phyloP scores from a whole-genome alignment of 495 filamentous ascomycete genomes.

The Aspergillus bridgeri region DNA sequence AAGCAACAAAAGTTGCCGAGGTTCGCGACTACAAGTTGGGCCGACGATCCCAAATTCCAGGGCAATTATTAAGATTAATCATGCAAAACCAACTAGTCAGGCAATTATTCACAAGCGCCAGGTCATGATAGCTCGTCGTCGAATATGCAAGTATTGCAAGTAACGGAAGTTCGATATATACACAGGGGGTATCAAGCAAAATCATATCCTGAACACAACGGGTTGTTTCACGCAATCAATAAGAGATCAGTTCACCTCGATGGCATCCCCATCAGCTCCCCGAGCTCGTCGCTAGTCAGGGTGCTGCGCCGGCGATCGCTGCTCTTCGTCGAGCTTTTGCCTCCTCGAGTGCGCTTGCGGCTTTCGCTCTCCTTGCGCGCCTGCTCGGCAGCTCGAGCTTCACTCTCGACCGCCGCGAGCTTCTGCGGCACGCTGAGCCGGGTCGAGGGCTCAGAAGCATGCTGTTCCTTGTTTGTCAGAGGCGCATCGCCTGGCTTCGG shows the following conservation, averaged over 20 bases:
- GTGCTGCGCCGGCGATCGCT: conserved; percentile 62
- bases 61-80: conserved; percentile 9
- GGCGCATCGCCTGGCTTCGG: conserved; percentile 1
- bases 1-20: conserved; percentile 14
- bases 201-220: conserved; percentile 6
- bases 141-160: background rate
- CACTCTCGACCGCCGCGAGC: conserved; percentile 43
- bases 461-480: conserved; percentile 11
- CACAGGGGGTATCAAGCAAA: conserved; percentile 15
- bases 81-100: conserved; percentile 13
- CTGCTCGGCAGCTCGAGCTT: conserved; percentile 40
- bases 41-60: background rate
- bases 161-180: conserved; percentile 7
- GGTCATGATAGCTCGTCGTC: conserved; percentile 11
- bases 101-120: conserved; percentile 23
- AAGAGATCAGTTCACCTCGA: conserved; percentile 13
- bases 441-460: conserved; percentile 18
- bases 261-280: conserved; percentile 53
- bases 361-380: conserved; percentile 41
- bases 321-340: conserved; percentile 38
- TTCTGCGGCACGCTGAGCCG: conserved; percentile 42
- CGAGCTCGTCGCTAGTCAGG: conserved; percentile 67
- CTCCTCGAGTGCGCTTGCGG: conserved; percentile 42
- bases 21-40: conserved; percentile 1
- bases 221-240: conserved; percentile 9